Percentiles rank a stretch among this genome's conserved stretches.
Conservation (phyloP, 1,284 basidiomycete species). For the Meripilus lineatus region DNA sequence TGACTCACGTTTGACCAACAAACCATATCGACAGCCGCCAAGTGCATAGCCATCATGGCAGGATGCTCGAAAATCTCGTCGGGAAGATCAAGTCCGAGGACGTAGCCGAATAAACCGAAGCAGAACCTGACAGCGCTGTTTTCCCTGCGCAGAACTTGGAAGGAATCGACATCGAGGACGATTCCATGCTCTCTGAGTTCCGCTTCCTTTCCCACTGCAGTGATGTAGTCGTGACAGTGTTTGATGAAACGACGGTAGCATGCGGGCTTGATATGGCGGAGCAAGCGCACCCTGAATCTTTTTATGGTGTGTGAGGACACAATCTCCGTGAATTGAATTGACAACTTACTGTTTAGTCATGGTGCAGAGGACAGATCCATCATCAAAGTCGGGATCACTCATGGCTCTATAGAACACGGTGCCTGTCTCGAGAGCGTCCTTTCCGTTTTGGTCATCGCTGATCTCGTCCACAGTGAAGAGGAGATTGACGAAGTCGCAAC, state of each 20-base stretch:
- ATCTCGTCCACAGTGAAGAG: conserved; percentile 69
- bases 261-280: conserved; percentile 37
- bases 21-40: conserved; percentile 59
- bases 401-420: conserved; percentile 49
- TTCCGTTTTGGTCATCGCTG: conserved; percentile 59
- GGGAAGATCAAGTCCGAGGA: conserved; percentile 55
- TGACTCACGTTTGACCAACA: conserved; percentile 62
- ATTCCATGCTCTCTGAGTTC: conserved; percentile 51
- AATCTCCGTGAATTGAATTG: conserved; percentile 1
- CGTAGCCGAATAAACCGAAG: conserved; percentile 59
- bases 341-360: conserved; percentile 57
- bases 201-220: conserved; percentile 53
- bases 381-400: conserved; percentile 46
- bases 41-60: conserved; percentile 49
- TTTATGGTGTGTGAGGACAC: conserved; percentile 4
- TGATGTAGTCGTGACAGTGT: conserved; percentile 52
- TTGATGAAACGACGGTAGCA: conserved; percentile 46
- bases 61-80: conserved; percentile 55
- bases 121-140: conserved; percentile 64
- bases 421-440: conserved; percentile 50
- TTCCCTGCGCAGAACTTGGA: conserved; percentile 53
- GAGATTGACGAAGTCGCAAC: conserved; percentile 62
- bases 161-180: conserved; percentile 48
- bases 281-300: conserved; percentile 50
- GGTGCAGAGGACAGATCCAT: conserved; percentile 47